A percentile compares a stretch with the other conserved stretches of the same genome.
Conservation (phyloP, 2,329 filamentous ascomycete species). For the Colletotrichum sp. region DNA sequence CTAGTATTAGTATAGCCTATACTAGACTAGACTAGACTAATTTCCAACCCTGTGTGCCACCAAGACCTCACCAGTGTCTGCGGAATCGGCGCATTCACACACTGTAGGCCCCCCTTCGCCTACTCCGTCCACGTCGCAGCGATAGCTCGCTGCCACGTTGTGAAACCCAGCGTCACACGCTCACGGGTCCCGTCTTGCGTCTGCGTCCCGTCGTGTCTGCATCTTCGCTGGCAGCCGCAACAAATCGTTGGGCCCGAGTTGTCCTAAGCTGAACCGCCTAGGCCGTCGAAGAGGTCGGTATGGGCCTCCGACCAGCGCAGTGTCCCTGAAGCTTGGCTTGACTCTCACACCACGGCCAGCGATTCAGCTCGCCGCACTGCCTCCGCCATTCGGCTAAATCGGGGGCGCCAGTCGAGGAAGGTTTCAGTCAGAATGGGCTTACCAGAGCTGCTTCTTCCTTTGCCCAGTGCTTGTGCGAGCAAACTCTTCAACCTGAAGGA, state of each 20-base stretch:
- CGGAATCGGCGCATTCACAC: neutral
- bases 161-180: neutral
- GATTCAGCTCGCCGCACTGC: neutral
- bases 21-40: too few species aligned
- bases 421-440: neutral
- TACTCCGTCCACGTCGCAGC: neutral
- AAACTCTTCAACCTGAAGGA: neutral
- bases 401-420: neutral
- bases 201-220: neutral
- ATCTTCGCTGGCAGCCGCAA: neutral
- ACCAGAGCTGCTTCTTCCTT: neutral
- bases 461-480: neutral
- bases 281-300: neutral
- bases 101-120: neutral
- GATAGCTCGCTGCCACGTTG: conserved; percentile 1
- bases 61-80: conserved; percentile 6
- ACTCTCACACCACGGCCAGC: neutral
- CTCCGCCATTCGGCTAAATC: neutral
- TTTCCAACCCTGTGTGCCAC: too few species aligned
- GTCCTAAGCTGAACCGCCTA: neutral
- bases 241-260: neutral
- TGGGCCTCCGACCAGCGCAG: neutral
- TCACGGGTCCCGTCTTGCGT: neutral
- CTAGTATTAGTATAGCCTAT: too few species aligned
- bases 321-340: neutral